Evolutionary conservation across 352 stramenopile species (phyloP), one percentile per base, ranked within the genome.

Genomic region (Pythium brachiatum): DNA sequence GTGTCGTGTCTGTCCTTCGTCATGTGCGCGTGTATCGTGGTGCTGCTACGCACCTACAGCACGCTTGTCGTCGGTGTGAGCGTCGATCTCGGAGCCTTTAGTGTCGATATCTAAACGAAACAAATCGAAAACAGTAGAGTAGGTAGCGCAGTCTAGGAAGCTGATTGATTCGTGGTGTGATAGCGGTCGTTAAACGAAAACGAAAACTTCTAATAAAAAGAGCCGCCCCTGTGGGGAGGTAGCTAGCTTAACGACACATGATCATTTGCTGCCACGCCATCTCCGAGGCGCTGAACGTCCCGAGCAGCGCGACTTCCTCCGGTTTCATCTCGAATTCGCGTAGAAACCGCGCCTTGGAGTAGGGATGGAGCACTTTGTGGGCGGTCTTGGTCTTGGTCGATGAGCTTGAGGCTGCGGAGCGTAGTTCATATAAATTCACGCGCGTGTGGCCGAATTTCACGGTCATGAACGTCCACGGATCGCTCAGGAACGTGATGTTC

Each of bases 401-500:
- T 16, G 26, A 4, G 39, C 26, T 26, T 16, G n/a, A 25, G 7
- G 16, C 7, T 6, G 50, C 29, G 21, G 16, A 6, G 18, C 54
- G 53, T 11, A 73, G 46, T 21, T 66, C 31, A 32, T 73, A 73
- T 29, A 73, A 39, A 50, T 73, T 57, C 25, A 69, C 38, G 31
- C 54, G 66, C 23, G 66, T 64, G 56, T 66, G 50, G 50, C 60
- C 62, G 51, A 73, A 61, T 31, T 64, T 62, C 32, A 69, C 21
- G 1, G 56, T 66, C 53, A 69, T 36, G 43, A 54, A 70, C 11
- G 66, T 69, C 66, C 66, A 73, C 41, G 66, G 66, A 31, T 73
- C 66, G 23, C 66, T 73, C 21, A 73, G 39, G 41, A 73, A 73
- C 21, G 54, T 57, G 36, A 73, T 44, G 53, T 73, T 73, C 66